Evolutionary conservation across 2,329 filamentous ascomycete species (phyloP), one percentile per base, ranked within the genome.

Genomic region (Corniculantispora saksenae): DNA sequence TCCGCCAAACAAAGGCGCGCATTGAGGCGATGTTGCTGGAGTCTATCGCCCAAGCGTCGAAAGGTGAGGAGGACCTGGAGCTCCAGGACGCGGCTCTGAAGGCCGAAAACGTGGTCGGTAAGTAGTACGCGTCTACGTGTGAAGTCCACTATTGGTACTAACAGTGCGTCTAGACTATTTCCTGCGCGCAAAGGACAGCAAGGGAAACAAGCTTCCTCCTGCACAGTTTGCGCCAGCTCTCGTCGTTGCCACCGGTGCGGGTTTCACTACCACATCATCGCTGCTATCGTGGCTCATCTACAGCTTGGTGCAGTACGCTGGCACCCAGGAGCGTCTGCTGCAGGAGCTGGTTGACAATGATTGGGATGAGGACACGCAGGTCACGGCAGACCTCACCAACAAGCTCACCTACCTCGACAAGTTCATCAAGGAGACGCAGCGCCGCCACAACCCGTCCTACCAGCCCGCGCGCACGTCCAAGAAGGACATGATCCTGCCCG

Each of bases 401-500:
- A 74, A 77, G 51, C 79, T 89, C 7, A 70, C 76, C 2, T 87
- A 83, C 73, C 78, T 86, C 10, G 85, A 87, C 72, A 81, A 82
- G 55, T 86, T 82, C 72, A 76, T 89, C 78, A 88, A 89, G 73
- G 86, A 89, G 71, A 86, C 81, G 1, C 85, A 86, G 71, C 81
- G 86, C 2, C 77, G 78, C 3, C 86, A 89, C 76, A 88, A 86
- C 73, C 84, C 86, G 0, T 85, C 84, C 0, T 89, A 83, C 75
- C 86, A 89, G 69, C 84, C 87, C 0, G 86, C 78, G 1, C 84
- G 87, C 35, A 89, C 83, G 1, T 77, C 86, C 2, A 83, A 82
- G 66, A 75, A 75, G 3, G 86, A 89, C 70, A 74, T 86, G 64
- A 78, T 89, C 29, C 74, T 89, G 0, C 86, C 87, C 0, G 86